A percentile compares a stretch with the other conserved stretches of the same genome.
phyloP scores from a whole-genome alignment of 75 land plant genomes.

The Sequoia sempervirens region DNA sequence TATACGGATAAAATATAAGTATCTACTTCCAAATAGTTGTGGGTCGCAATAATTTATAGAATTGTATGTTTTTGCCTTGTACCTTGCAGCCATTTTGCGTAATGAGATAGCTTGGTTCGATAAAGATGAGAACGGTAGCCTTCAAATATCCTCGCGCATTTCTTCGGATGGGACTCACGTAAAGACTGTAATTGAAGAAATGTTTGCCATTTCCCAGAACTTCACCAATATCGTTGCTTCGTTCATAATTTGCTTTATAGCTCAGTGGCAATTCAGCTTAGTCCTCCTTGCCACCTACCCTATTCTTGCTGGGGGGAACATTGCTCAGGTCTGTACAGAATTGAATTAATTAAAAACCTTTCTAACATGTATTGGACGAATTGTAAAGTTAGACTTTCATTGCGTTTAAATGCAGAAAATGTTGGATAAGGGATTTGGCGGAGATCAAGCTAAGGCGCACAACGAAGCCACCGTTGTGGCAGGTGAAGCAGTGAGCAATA shows the following conservation, averaged over 20 bases:
- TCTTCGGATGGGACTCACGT: slow-evolving; percentile 16
- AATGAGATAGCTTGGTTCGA: slow-evolving; percentile 25
- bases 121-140: slow-evolving; percentile 19
- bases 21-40: no score
- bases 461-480: slow-evolving; percentile 27
- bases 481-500: slow-evolving; percentile 37
- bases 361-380: neutral
- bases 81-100: slow-evolving; percentile 6
- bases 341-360: neutral
- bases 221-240: slow-evolving; percentile 5
- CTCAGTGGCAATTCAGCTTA: slow-evolving; percentile 15
- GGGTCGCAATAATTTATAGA: no score
- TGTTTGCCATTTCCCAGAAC: slow-evolving; percentile 8
- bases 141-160: slow-evolving; percentile 12
- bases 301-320: neutral
- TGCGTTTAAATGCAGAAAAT: neutral
- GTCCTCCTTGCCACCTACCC: slow-evolving; percentile 11
- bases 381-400: neutral
- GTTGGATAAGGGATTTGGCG: neutral
- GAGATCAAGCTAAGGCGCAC: slow-evolving; percentile 28
- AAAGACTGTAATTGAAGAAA: slow-evolving; percentile 7
- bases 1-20: no score
- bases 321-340: slow-evolving; percentile 11
- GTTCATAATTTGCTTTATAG: neutral
- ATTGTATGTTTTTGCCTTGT: neutral